phyloP scores from a whole-genome alignment of 805 yeast genomes.

The Priceomyces melissophilus region DNA sequence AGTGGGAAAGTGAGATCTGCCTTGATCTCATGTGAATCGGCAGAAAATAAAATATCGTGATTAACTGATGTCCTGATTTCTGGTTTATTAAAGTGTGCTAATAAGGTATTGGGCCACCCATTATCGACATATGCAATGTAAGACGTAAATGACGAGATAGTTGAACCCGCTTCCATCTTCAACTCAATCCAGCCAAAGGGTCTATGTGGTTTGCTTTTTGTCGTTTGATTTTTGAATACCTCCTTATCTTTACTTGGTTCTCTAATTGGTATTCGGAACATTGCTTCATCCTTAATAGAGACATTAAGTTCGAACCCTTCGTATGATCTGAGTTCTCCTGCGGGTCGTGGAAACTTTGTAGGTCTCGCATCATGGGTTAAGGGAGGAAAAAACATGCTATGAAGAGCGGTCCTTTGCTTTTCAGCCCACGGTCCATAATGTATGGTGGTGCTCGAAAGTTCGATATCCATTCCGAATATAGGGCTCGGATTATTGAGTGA shows the following conservation, averaged over 20 bases:
- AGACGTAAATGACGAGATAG: constrained; percentile 43
- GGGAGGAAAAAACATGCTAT: constrained; percentile 64
- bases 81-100: constrained; percentile 46
- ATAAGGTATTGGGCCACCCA: constrained; percentile 53
- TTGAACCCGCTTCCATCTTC: constrained; percentile 53
- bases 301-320: constrained; percentile 56
- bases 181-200: constrained; percentile 94
- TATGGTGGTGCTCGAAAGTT: constrained; percentile 57
- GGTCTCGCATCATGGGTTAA: constrained; percentile 53
- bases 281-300: constrained; percentile 59
- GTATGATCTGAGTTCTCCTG: constrained; percentile 53
- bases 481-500: constrained; percentile 16
- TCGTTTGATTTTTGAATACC: constrained; percentile 13
- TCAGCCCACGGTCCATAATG: constrained; percentile 97
- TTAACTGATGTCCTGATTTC: constrained; percentile 82
- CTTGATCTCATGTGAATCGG: constrained; percentile 52
- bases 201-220: constrained; percentile 30
- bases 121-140: constrained; percentile 48
- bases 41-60: constrained; percentile 72
- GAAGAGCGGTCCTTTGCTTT: constrained; percentile 68
- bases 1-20: constrained; percentile 69
- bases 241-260: constrained; percentile 74
- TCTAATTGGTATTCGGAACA: constrained; percentile 75
- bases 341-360: constrained; percentile 26
- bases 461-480: constrained; percentile 54